Base-by-base conservation (phyloP, 2,329 filamentous ascomycete species). In the Alternaria atra region DNA sequence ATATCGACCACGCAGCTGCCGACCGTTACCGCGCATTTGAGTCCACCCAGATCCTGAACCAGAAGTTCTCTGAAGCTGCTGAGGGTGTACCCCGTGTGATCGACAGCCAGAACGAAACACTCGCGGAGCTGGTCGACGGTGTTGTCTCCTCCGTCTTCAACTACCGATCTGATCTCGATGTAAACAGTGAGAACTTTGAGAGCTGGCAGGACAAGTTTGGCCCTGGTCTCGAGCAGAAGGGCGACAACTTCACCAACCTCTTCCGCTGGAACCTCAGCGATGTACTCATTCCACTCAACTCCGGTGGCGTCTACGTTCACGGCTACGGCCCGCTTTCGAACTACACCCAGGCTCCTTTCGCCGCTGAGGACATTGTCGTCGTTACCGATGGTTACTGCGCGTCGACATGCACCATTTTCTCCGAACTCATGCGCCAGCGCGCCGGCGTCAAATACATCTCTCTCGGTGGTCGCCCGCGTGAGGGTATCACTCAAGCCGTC, bases 321-420 rank as follows among this genome's bases (percentile, higher is more conserved):
- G 76, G 76, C 35, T 76, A 75, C 37, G 71, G 72, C 8, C 70
- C 69, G 3, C 66, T 76, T 8, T 70, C 71, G 50, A 81, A 83
- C 59, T 89, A 85, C 80, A 63, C 71, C 55, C 34, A 64, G 25
- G 44, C 51, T 12, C 66, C 81, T 15, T 60, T 55, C n/a, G 20
- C 32, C 10, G 32, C 30, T 4, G 52, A 55, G 5, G 52, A 64
- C 86, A 86, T 2, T 89, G 79, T 89, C 40, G 75, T 89, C 17
- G 79, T 88, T 4, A 74, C 76, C 15, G 75, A 78, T 63, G 87
- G 87, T 25, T 80, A 79, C 60, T 90, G 88, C 71, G 83, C 81
- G 10, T 89, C 86, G 0, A 87, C 88, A 3, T 90, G 88, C 73
- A 83, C 86, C 30, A 78, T 87, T 40, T 87, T 89, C 71, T 80